Base-by-base conservation (phyloP, 179 eudicot species). In the Vitellaria paradoxa region DNA sequence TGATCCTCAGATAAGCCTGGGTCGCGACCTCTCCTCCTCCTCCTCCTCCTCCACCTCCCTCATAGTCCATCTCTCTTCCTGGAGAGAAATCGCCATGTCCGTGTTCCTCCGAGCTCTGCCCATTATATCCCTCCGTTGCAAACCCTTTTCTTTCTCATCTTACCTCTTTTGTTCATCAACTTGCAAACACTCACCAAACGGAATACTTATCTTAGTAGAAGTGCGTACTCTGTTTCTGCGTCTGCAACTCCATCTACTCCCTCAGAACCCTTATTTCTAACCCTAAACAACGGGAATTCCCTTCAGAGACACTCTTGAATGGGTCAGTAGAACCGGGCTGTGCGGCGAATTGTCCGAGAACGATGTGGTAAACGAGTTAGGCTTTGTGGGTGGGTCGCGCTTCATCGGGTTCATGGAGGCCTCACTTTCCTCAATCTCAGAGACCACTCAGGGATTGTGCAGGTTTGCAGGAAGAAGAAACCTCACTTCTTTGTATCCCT, bases 351-450 rank as follows among this genome's bases (percentile, higher is more conserved):
- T 95, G 86, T 82, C 89, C 0, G 90, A 89, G 75, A 67, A 70
- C 67, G 90, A 95, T 79, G 95, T 90, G 99, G 97, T 60, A 86
- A 81, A 76, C 83, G 91, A 85, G 97, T 95, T 68, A 85, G 85
- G 73, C 88, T 93, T 11, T 95, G 99, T 65, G 99, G 99, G 67
- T 93, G 99, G 99, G 97, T 95, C 63, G 99, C 95, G 5, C 89
- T 91, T 66, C 97, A 91, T 57, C 87, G 99, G 75, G 81, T 90
- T 42, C 97, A 95, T 73, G 93, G 93, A 18, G 93, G 97, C 1
- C 91, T 95, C 50, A 91, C 95, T 71, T 95, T 95, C 76, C 70
- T 95, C 57, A 91, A 73, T 78, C 90, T 95, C 21, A 79, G 99
- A 72, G 97, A 95, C 63, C 93, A 93, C 20, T 74, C 95, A 70